Conservation (phyloP, 768 basidiomycete genomes). For the Suillus subaureus region DNA sequence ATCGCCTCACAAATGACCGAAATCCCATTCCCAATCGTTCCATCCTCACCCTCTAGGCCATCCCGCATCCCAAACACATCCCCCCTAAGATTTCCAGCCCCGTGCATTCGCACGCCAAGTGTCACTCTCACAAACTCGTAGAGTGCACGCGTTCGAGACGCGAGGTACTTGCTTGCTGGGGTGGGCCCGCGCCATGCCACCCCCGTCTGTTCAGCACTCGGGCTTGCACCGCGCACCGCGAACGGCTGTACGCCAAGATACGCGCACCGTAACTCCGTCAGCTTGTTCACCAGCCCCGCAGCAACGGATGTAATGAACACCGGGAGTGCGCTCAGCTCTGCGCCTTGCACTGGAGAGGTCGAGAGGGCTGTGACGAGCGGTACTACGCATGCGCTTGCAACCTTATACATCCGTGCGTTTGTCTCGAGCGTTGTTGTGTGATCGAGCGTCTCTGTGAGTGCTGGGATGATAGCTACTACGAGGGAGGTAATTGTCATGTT, state of each 20-base stretch:
- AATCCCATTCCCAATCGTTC: slow-evolving; percentile 69
- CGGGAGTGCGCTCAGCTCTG: slow-evolving; percentile 27
- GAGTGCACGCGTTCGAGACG: slow-evolving; percentile 54
- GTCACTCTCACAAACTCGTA: slow-evolving; percentile 77
- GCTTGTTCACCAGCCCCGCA: slow-evolving; percentile 16
- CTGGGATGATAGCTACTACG: slow-evolving; percentile 34
- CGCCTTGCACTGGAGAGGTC: slow-evolving; percentile 10
- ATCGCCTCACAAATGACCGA: slow-evolving; percentile 80
- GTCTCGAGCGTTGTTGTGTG: slow-evolving; percentile 74
- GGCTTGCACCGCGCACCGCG: slow-evolving; percentile 20
- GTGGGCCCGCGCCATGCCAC: slow-evolving; percentile 54
- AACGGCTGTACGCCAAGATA: slow-evolving; percentile 28
- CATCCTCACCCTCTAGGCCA: slow-evolving; percentile 50
- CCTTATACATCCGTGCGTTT: slow-evolving; percentile 65
- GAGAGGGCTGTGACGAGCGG: slow-evolving; percentile 56
- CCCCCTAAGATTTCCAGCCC: slow-evolving; percentile 65
- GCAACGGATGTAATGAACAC: slow-evolving; percentile 25
- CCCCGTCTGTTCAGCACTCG: neutral
- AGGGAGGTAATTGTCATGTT: neutral
- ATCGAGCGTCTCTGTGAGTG: slow-evolving; percentile 59
- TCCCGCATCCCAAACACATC: slow-evolving; percentile 58
- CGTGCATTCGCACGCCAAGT: slow-evolving; percentile 81
- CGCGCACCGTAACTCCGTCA: slow-evolving; percentile 33
- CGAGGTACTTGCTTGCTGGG: slow-evolving; percentile 67
- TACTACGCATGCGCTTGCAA: slow-evolving; percentile 62